phyloP scores from a whole-genome alignment of 805 yeast species.

The Ogataea polymorpha region DNA sequence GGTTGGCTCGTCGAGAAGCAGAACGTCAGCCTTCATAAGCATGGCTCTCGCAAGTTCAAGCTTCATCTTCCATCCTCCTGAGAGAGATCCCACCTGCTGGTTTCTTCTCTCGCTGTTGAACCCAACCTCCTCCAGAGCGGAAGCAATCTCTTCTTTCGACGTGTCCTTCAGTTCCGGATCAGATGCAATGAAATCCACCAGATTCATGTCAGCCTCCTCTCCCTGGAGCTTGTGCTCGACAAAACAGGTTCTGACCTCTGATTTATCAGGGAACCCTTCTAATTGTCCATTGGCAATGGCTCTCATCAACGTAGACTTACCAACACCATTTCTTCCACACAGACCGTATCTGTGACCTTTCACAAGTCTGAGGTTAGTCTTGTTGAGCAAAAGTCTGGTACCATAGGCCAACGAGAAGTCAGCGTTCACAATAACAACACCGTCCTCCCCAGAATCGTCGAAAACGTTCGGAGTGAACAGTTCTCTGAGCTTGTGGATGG shows the following conservation, averaged over 20 bases:
- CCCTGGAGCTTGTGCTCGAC: conserved; percentile 98
- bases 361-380: conserved; percentile 79
- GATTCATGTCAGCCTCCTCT: conserved; percentile 85
- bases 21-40: conserved; percentile 95
- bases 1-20: conserved; percentile 95
- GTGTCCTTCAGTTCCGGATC: conserved; percentile 76
- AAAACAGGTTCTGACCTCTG: conserved; percentile 85
- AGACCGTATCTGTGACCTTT: conserved; percentile 97
- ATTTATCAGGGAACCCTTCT: conserved; percentile 94
- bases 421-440: conserved; percentile 87
- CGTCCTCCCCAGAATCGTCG: conserved; percentile 68
- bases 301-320: conserved; percentile 96
- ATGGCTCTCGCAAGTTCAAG: conserved; percentile 97
- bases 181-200: conserved; percentile 81
- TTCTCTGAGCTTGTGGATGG: conserved; percentile 48
- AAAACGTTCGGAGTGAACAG: conserved; percentile 53
- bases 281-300: conserved; percentile 94
- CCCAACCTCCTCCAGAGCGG: conserved; percentile 81
- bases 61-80: conserved; percentile 99
- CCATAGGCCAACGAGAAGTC: conserved; percentile 97
- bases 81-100: conserved; percentile 88
- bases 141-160: conserved; percentile 66
- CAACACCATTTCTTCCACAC: conserved; percentile 98
- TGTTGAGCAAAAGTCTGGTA: conserved; percentile 92
- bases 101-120: conserved; percentile 86